These are phyloP conservation scores for Podospora fimiseda DNA, from an alignment of 495 filamentous ascomycete genomes.

Conservation along the genomic window DNA sequence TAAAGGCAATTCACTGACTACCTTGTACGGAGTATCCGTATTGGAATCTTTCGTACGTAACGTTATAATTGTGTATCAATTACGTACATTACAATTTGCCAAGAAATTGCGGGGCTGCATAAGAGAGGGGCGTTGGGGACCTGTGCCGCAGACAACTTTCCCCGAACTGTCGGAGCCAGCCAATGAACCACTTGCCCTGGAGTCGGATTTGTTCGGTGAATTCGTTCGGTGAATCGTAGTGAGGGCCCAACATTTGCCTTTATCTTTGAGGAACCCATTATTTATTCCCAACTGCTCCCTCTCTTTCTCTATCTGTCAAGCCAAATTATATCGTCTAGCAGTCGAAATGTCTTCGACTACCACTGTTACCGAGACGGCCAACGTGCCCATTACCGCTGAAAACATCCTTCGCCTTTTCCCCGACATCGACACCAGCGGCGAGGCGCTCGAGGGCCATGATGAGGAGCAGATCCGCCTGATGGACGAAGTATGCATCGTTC, in stretches of 20 bases:
- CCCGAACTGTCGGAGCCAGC: background rate
- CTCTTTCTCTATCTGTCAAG: no score
- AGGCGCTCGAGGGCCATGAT: constrained; percentile 79
- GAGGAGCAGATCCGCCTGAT: constrained; percentile 96
- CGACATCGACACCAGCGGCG: constrained; percentile 85
- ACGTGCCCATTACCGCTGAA: constrained; percentile 66
- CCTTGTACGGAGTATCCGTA: no score
- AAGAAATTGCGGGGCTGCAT: background rate
- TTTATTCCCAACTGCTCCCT: no score
- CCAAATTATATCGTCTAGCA: no score
- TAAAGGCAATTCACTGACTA: no score
- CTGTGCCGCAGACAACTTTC: background rate
- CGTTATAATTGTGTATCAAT: no score
- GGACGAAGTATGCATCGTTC: constrained; percentile 98
- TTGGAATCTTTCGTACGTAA: no score
- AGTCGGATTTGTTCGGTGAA: background rate
- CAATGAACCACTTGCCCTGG: background rate
- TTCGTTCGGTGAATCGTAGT: background rate
- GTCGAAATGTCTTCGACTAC: constrained; percentile 32
- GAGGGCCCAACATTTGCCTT: background rate
- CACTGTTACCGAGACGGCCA: constrained; percentile 34
- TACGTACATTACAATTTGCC: no score
- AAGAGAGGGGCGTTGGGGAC: background rate
- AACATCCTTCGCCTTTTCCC: constrained; percentile 87
- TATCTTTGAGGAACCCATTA: background rate